phyloP scores from a whole-genome alignment of 768 basidiomycete species.

The Lyophyllum decastes region DNA sequence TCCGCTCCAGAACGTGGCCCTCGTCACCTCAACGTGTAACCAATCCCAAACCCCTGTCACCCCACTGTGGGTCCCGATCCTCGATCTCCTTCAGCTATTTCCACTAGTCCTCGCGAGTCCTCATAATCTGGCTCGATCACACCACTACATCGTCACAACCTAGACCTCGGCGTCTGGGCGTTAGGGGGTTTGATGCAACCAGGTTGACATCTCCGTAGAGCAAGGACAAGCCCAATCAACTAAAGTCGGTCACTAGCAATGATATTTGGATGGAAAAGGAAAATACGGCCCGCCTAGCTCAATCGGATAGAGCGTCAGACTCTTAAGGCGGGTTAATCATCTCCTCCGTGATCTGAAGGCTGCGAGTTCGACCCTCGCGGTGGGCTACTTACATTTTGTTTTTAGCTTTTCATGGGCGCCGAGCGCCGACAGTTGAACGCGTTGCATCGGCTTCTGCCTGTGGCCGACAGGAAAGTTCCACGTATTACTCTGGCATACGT shows the following conservation, averaged over 20 bases:
- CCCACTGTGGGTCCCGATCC: not conserved
- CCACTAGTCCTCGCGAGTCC: not conserved
- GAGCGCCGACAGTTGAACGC: too few species aligned
- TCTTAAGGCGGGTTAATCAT: conserved; percentile 31
- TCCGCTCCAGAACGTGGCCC: not conserved
- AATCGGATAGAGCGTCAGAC: conserved; percentile 69
- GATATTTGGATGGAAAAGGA: not conserved
- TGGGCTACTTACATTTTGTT: conserved; percentile 48
- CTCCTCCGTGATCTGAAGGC: conserved; percentile 63
- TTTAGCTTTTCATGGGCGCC: not conserved
- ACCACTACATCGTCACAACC: not conserved
- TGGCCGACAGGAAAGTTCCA: too few species aligned
- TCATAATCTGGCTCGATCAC: not conserved
- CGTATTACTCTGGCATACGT: too few species aligned
- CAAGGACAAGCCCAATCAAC: not conserved
- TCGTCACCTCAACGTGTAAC: conserved; percentile 2
- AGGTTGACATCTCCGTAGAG: not conserved
- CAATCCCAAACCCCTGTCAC: not conserved
- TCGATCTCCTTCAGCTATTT: not conserved
- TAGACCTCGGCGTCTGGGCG: not conserved
- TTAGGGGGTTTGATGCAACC: not conserved
- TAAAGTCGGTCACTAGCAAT: not conserved
- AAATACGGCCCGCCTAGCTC: conserved; percentile 53
- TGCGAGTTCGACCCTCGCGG: conserved; percentile 87
- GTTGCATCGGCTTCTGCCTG: too few species aligned